A percentile compares a stretch with the other conserved stretches of the same genome.
Conservation (phyloP, 192 early-diverging fungal genomes). For the Coemansia sp. region DNA sequence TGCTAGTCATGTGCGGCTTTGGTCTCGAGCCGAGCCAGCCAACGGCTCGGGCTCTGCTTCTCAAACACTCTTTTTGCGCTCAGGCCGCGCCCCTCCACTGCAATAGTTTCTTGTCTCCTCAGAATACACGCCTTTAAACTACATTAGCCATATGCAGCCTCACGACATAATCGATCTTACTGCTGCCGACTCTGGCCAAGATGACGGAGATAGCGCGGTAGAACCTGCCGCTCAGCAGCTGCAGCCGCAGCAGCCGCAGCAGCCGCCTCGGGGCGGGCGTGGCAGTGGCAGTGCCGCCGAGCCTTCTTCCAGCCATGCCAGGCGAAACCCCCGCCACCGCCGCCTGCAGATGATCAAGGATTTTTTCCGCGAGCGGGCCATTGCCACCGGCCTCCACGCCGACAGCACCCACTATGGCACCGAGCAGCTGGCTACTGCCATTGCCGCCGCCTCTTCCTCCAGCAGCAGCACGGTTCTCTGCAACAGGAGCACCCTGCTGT, state of each 20-base stretch:
- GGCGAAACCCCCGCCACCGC: background rate
- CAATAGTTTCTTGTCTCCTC: too few relatives aligned
- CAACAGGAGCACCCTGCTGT: constrained; percentile 14
- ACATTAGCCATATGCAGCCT: background rate
- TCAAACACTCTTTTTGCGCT: too few relatives aligned
- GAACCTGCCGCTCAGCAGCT: background rate
- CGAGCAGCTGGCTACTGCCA: background rate
- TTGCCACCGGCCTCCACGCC: background rate
- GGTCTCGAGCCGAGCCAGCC: background rate
- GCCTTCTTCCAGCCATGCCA: background rate
- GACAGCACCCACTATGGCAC: constrained; percentile 2
- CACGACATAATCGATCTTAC: background rate
- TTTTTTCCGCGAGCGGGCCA: constrained; percentile 18
- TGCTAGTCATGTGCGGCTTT: too few relatives aligned
- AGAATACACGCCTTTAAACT: background rate
- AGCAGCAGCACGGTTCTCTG: constrained; percentile 10
- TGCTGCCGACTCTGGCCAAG: background rate
- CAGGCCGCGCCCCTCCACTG: too few relatives aligned
- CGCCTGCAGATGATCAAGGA: constrained; percentile 5
- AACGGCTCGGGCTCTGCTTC: background rate
- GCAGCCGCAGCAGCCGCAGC: background rate
- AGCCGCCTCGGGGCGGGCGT: background rate
- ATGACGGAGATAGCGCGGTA: background rate
- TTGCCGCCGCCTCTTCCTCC: background rate
- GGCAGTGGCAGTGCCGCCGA: background rate